Evolutionary conservation across 1,284 basidiomycete genomes (phyloP), one percentile per base, ranked within the genome.

Genomic region (Bjerkandera adusta): DNA sequence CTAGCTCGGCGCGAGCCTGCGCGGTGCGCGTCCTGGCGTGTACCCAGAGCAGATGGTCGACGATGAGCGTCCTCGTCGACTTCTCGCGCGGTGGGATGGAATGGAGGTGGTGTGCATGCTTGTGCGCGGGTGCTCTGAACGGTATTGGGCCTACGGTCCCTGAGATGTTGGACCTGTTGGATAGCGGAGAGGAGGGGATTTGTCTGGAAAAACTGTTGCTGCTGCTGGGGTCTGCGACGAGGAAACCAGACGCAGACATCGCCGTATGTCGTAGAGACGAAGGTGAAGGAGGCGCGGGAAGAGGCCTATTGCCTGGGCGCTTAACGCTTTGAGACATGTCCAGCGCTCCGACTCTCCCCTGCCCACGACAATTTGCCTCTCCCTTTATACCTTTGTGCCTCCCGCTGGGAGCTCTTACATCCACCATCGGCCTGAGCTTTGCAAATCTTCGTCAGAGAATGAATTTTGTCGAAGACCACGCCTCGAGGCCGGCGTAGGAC

Each of bases 11-110:
- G 22, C 87, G 77, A 3, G 84, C 88, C 61, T 89, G 87, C 8
- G 83, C 80, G 55, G 89, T 85, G 48, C 88, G 77, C n/a, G 89
- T 88, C 50, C 83, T 73, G 4, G 76, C 80, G 64, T 91, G 89
- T 4, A 85, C 83, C 86, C 85, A 90, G 47, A 90, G 69, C 70
- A 89, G 78, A 64, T 91, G 85, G 65, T 91, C 88, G 48, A 91
- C 79, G 54, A 91, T 90, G 43, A 91, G 72, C 16, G 84, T 91
- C 47, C 84, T 72, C 22, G 84, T 89, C 35, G 81, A 88, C 70
- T 87, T 90, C 66, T 87, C 86, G 45, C 83, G 69, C 7, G 83
- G 87, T 12, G 85, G 86, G 41, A 89, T 88, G 6, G 85, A 81
- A 59, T 81, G 83, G 10, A 87, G 68, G 60, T 87, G 83, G 61